phyloP scores from a whole-genome alignment of 352 stramenopile species.

The Blastocystis sp. region DNA sequence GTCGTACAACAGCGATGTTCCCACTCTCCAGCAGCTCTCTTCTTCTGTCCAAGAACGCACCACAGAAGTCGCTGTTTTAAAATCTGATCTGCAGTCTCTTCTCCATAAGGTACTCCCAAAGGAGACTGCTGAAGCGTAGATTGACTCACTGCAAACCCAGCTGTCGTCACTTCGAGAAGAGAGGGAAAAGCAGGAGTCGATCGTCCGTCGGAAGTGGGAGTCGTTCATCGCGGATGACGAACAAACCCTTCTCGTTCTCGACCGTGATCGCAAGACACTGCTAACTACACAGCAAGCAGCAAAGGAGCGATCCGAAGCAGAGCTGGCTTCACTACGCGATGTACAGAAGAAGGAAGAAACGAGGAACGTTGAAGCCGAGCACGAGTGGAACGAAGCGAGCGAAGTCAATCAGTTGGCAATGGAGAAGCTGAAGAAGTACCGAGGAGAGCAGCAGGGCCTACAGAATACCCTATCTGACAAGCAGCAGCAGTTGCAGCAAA shows the following conservation, averaged over 20 bases:
- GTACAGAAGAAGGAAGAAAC: background rate
- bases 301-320: background rate
- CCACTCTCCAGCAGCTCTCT: background rate
- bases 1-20: background rate
- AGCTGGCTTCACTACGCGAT: background rate
- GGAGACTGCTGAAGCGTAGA: conserved; percentile 66
- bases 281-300: background rate
- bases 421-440: conserved; percentile 65
- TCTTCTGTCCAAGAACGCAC: background rate
- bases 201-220: conserved; percentile 67
- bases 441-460: background rate
- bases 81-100: background rate
- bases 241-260: background rate
- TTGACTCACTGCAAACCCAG: conserved; percentile 76
- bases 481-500: background rate
- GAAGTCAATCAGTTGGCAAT: conserved; percentile 62
- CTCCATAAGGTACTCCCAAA: conserved; percentile 62
- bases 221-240: background rate
- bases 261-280: background rate
- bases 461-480: background rate
- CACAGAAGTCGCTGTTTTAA: background rate
- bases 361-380: background rate
- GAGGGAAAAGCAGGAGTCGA: conserved; percentile 70
- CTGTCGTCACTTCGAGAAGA: conserved; percentile 77
- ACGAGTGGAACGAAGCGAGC: background rate